Conservation (phyloP, 164 flowering plant genomes). For the Chimonanthus salicifolius region DNA sequence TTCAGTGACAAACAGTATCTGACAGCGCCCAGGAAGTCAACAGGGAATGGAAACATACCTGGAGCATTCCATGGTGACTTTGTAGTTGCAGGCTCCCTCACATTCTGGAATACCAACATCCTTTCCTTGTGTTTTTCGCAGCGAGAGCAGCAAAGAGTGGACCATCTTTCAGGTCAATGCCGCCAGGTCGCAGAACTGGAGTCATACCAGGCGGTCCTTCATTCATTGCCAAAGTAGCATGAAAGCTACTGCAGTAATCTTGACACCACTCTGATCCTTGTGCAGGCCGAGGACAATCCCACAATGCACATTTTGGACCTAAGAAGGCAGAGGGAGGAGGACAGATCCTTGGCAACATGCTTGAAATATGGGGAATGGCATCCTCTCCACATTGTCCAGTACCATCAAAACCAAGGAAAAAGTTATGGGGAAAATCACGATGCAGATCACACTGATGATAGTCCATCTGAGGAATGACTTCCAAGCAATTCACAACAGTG, state of each 20-base stretch:
- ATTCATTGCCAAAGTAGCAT: constrained; percentile 68
- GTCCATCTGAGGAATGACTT: constrained; percentile 36
- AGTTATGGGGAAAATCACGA: constrained; percentile 47
- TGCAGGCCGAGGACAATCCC: constrained; percentile 99
- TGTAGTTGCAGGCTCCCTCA: constrained; percentile 98
- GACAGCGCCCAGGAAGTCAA: background rate
- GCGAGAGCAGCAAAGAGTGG: constrained; percentile 86
- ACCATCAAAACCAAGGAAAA: constrained; percentile 34
- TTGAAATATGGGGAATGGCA: constrained; percentile 33
- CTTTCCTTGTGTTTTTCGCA: constrained; percentile 82
- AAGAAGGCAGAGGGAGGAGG: constrained; percentile 95
- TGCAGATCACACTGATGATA: constrained; percentile 57
- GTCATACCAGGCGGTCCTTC: constrained; percentile 97
- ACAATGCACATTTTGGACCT: constrained; percentile 96
- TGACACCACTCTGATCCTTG: constrained; percentile 73
- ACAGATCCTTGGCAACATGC: constrained; percentile 44
- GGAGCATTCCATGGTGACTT: constrained; percentile 99
- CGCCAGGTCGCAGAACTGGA: constrained; percentile 94
- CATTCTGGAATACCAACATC: constrained; percentile 97
- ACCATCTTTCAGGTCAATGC: constrained; percentile 92
- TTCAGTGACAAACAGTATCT: background rate
- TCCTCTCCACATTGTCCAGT: constrained; percentile 40
- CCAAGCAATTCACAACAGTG: constrained; percentile 34
- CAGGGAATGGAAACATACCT: constrained; percentile 38
- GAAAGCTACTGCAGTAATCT: constrained; percentile 86